phyloP scores from a whole-genome alignment of 108 stramenopile genomes.

The Pseudonitzschia multistriata region DNA sequence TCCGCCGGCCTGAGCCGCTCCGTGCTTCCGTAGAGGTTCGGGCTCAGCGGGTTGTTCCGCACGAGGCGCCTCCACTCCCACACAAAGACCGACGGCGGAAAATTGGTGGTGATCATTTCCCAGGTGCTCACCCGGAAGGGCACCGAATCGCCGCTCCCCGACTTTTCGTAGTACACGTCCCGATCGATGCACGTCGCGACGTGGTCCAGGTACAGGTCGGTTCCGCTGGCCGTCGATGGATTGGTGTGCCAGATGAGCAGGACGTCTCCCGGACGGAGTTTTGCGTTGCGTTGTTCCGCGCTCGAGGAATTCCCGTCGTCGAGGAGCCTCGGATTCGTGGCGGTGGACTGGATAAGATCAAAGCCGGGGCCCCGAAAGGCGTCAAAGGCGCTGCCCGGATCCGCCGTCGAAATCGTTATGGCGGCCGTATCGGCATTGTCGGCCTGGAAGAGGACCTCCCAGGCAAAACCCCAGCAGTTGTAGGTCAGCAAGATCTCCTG shows the following conservation, averaged over 20 bases:
- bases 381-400: constrained; percentile 27
- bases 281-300: constrained; percentile 19
- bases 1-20: constrained; percentile 23
- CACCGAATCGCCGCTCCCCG: constrained; percentile 33
- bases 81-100: constrained; percentile 26
- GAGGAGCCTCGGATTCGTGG: constrained; percentile 22
- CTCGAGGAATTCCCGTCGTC: background rate
- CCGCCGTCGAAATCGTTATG: constrained; percentile 34
- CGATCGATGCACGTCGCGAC: constrained; percentile 36
- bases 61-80: constrained; percentile 42
- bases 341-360: constrained; percentile 26
- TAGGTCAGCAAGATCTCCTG: constrained; percentile 24
- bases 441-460: constrained; percentile 36
- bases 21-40: background rate
- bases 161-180: constrained; percentile 44
- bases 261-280: constrained; percentile 31
- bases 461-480: constrained; percentile 42
- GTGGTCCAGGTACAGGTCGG: constrained; percentile 31
- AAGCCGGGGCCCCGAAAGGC: constrained; percentile 31
- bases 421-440: constrained; percentile 29
- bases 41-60: background rate
- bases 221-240: constrained; percentile 8
- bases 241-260: constrained; percentile 39
- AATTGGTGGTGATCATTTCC: constrained; percentile 27
- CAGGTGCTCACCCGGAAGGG: constrained; percentile 36